Percentiles rank a stretch among this genome's conserved stretches.
Evolutionary conservation across 164 flowering plant genomes (phyloP).

Genomic region (Aristolochia fimbriata): DNA sequence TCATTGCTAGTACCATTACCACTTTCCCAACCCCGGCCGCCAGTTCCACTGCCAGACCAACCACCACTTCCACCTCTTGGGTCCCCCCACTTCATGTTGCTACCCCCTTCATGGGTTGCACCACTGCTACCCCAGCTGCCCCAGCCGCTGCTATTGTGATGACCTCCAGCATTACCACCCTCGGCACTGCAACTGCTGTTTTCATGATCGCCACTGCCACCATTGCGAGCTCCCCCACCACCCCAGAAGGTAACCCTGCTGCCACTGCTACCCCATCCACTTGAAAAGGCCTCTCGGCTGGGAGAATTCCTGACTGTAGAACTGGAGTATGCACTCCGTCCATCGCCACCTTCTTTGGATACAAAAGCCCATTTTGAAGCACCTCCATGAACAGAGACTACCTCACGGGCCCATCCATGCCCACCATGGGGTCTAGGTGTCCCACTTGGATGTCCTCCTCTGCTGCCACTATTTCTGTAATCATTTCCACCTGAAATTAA

Average conservation of each 20-base stretch:
- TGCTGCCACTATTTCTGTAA: constrained; percentile 30
- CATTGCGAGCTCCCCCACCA: constrained; percentile 12
- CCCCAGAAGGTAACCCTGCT: not conserved
- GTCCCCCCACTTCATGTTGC: not conserved
- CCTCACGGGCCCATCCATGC: constrained; percentile 37
- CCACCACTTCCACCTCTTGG: not conserved
- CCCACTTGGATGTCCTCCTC: constrained; percentile 62
- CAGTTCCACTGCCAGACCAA: not conserved
- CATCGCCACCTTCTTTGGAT: constrained; percentile 35
- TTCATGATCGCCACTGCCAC: not conserved
- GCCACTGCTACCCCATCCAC: constrained; percentile 7
- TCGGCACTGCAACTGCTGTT: not conserved
- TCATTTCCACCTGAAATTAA: constrained; percentile 42
- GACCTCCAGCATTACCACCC: constrained; percentile 9
- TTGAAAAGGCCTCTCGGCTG: constrained; percentile 60
- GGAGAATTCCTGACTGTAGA: constrained; percentile 52
- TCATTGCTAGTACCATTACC: not conserved
- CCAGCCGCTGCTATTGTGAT: not conserved
- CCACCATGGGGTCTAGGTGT: constrained; percentile 50
- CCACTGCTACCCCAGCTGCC: not conserved
- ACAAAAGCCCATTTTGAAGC: constrained; percentile 50
- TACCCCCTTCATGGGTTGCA: not conserved
- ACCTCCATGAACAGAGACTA: constrained; percentile 20
- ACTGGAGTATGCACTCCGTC: constrained; percentile 51
- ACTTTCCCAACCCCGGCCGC: not conserved